Percentiles rank a stretch among this genome's conserved stretches.
phyloP scores from a whole-genome alignment of 768 basidiomycete genomes.

The Termitomyces sp. region DNA sequence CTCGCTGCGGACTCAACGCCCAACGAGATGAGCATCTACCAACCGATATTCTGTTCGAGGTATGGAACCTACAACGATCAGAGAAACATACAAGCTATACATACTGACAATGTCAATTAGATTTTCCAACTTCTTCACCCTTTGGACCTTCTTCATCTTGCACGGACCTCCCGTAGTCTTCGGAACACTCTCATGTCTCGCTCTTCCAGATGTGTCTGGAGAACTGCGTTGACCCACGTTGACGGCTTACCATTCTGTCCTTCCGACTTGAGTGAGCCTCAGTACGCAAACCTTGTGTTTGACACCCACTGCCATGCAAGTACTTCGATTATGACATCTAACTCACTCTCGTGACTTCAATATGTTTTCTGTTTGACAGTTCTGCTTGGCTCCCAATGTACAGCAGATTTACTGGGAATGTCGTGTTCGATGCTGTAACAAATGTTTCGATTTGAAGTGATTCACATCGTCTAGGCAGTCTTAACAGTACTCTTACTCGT shows the following conservation, averaged over 20 bases:
- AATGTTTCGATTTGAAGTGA: constrained; percentile 31
- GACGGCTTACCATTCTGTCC: constrained; percentile 32
- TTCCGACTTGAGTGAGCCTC: constrained; percentile 32
- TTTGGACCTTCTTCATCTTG: constrained; percentile 34
- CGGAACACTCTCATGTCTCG: constrained; percentile 31
- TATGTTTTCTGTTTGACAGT: constrained; percentile 18
- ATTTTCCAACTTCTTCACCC: constrained; percentile 34
- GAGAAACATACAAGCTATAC: neutral
- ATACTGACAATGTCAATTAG: constrained; percentile 16
- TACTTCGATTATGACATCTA: neutral
- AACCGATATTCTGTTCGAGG: constrained; percentile 23
- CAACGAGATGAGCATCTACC: constrained; percentile 7
- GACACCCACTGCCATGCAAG: constrained; percentile 22
- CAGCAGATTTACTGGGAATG: constrained; percentile 33
- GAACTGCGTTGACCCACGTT: constrained; percentile 21
- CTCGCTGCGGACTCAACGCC: neutral
- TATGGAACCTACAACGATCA: neutral
- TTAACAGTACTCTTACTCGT: neutral
- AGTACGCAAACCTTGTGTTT: constrained; percentile 35
- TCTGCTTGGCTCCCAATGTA: constrained; percentile 28
- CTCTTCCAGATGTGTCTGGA: constrained; percentile 30
- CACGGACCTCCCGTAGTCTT: constrained; percentile 34
- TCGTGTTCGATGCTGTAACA: constrained; percentile 34
- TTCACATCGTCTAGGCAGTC: neutral
- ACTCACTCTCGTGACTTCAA: neutral